Percentiles rank a stretch among this genome's conserved stretches.
Conservation (phyloP, 2,329 filamentous ascomycete species). For the Xylariaceae sp. region DNA sequence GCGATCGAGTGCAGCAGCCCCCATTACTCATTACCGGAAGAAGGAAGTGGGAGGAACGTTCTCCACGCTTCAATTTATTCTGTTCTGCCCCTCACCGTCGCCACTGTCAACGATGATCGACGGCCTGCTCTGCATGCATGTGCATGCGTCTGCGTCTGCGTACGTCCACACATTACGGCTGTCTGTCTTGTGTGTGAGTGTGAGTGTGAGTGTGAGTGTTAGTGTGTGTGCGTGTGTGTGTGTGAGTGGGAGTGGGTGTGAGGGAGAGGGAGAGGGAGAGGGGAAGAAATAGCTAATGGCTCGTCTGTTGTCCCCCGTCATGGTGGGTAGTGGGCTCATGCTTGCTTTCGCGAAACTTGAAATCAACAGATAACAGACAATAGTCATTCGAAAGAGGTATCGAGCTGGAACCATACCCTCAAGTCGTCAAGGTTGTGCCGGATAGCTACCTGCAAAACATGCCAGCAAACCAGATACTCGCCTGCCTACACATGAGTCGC, state of each 20-base stretch:
- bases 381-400: background rate
- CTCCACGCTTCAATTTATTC: background rate
- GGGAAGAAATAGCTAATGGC: too few relatives aligned
- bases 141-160: slow-evolving; percentile 4
- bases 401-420: background rate
- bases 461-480: background rate
- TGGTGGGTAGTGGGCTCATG: background rate
- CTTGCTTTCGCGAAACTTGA: slow-evolving; percentile 3
- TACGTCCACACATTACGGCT: background rate
- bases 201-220: background rate
- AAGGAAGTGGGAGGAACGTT: slow-evolving; percentile 12
- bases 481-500: background rate
- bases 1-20: background rate
- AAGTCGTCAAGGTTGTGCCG: background rate
- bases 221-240: background rate
- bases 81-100: background rate
- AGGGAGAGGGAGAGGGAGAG: too few relatives aligned
- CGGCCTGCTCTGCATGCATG: background rate
- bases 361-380: background rate
- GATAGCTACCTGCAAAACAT: background rate
- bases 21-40: slow-evolving; percentile 6
- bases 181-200: background rate
- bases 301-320: slow-evolving; percentile 1
- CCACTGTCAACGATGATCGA: slow-evolving; percentile 2
- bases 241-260: too few relatives aligned